phyloP scores from a whole-genome alignment of 805 yeast genomes.

The Starmerella vitae region DNA sequence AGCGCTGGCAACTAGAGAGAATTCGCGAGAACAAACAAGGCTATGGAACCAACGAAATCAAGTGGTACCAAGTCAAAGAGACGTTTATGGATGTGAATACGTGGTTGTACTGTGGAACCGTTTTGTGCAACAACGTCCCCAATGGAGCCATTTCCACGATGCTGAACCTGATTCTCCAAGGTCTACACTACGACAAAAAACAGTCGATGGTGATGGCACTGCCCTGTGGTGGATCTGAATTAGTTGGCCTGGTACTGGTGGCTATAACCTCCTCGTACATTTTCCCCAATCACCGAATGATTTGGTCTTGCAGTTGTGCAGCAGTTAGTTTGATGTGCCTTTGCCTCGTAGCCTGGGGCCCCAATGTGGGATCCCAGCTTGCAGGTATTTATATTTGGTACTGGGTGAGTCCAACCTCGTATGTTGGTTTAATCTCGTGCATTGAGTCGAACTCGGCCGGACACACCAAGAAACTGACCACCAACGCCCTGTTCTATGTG shows the following conservation, averaged over 20 bases:
- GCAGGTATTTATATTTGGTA: conserved; percentile 15
- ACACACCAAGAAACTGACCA: conserved; percentile 41
- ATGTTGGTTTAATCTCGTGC: conserved; percentile 19
- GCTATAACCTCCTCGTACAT: conserved; percentile 9
- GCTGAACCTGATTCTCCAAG: conserved; percentile 33
- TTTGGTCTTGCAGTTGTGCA: conserved; percentile 8
- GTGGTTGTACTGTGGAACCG: conserved; percentile 35
- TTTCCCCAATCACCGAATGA: conserved; percentile 7
- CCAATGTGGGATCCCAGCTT: conserved; percentile 13
- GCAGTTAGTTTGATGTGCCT: conserved; percentile 8
- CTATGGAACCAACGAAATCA: conserved; percentile 42
- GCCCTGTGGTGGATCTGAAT: conserved; percentile 37
- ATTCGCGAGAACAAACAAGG: conserved; percentile 46
- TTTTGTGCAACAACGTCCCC: conserved; percentile 34
- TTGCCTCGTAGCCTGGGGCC: conserved; percentile 20
- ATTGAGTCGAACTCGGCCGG: conserved; percentile 41
- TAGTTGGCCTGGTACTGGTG: conserved; percentile 12
- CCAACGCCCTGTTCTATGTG: conserved; percentile 34
- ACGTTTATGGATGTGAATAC: conserved; percentile 38
- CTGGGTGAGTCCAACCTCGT: conserved; percentile 7
- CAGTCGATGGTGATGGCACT: conserved; percentile 31
- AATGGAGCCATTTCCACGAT: conserved; percentile 45
- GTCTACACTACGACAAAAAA: conserved; percentile 33
- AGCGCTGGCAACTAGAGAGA: conserved; percentile 37
- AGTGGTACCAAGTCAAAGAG: conserved; percentile 41